These are phyloP conservation scores for Chytriomyces confervae DNA, from an alignment of 192 early-diverging fungal species.

Conservation along the genomic window DNA sequence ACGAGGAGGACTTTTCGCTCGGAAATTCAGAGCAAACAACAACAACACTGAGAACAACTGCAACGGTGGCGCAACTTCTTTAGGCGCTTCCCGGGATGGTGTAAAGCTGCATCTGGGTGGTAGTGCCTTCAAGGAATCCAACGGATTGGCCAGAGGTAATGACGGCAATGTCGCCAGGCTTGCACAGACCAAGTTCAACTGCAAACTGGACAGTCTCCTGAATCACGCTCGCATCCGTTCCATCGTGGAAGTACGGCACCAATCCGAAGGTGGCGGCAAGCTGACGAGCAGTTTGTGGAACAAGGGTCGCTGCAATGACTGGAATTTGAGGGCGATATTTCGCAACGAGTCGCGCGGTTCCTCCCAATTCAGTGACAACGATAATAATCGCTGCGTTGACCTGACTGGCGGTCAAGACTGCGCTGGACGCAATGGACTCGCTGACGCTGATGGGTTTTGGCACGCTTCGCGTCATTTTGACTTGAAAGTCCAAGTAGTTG, in stretches of 20 bases:
- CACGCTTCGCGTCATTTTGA: constrained; percentile 60
- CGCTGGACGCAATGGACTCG: constrained; percentile 65
- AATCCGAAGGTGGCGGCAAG: constrained; percentile 59
- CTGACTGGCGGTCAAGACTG: constrained; percentile 60
- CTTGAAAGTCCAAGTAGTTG: constrained; percentile 65
- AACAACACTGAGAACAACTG: too few relatives aligned
- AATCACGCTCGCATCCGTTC: constrained; percentile 42
- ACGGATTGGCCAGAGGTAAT: constrained; percentile 57
- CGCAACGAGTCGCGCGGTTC: constrained; percentile 61
- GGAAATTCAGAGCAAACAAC: too few relatives aligned
- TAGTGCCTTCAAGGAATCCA: constrained; percentile 59
- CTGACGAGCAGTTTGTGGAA: constrained; percentile 60
- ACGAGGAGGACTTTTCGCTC: too few relatives aligned
- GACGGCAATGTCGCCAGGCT: constrained; percentile 64
- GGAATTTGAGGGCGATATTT: constrained; percentile 66
- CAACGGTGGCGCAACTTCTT: background rate
- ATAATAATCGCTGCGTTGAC: constrained; percentile 61
- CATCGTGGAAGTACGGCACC: constrained; percentile 57
- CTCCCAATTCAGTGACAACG: constrained; percentile 57
- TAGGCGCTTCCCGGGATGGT: constrained; percentile 40
- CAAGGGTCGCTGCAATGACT: constrained; percentile 57
- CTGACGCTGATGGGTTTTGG: constrained; percentile 63
- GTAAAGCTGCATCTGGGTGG: constrained; percentile 59
- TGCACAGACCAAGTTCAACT: constrained; percentile 53
- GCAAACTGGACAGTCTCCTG: constrained; percentile 54